Conservation (phyloP, 371 early-diverging fungal genomes). For the Mortierella sp. region DNA sequence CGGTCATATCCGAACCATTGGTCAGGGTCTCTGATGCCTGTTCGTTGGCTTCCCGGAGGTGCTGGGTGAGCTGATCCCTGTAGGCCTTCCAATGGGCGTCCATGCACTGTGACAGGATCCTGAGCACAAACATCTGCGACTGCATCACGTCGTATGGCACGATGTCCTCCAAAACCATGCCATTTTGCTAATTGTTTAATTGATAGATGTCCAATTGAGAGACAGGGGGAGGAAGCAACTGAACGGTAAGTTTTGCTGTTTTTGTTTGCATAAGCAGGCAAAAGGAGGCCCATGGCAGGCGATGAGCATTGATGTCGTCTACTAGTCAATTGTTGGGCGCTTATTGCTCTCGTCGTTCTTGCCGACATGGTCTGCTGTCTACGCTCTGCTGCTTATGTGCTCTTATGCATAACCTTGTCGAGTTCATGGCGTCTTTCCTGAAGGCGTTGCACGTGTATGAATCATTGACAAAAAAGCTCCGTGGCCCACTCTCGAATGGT, state of each 20-base stretch:
- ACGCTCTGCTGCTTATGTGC: constrained; percentile 11
- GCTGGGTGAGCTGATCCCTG: constrained; percentile 59
- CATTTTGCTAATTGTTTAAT: constrained; percentile 52
- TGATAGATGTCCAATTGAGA: not conserved
- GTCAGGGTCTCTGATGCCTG: constrained; percentile 50
- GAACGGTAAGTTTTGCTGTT: not conserved
- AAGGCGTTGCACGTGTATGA: not conserved
- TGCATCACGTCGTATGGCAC: constrained; percentile 74
- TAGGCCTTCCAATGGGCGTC: constrained; percentile 79
- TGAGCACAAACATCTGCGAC: constrained; percentile 81
- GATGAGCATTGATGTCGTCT: constrained; percentile 10
- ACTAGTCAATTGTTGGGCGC: not conserved
- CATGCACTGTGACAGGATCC: constrained; percentile 80
- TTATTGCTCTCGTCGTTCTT: not conserved
- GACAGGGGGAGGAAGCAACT: constrained; percentile 17
- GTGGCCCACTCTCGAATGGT: not conserved
- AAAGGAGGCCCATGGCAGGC: not conserved
- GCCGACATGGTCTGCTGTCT: not conserved
- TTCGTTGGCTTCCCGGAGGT: constrained; percentile 42
- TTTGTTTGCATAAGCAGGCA: not conserved
- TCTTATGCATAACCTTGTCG: constrained; percentile 8
- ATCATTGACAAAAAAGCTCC: not conserved
- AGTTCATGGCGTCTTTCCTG: not conserved
- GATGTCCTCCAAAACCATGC: constrained; percentile 66
- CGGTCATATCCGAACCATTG: constrained; percentile 30